phyloP scores from a whole-genome alignment of 352 stramenopile species.

The Pythium grandisporangium region DNA sequence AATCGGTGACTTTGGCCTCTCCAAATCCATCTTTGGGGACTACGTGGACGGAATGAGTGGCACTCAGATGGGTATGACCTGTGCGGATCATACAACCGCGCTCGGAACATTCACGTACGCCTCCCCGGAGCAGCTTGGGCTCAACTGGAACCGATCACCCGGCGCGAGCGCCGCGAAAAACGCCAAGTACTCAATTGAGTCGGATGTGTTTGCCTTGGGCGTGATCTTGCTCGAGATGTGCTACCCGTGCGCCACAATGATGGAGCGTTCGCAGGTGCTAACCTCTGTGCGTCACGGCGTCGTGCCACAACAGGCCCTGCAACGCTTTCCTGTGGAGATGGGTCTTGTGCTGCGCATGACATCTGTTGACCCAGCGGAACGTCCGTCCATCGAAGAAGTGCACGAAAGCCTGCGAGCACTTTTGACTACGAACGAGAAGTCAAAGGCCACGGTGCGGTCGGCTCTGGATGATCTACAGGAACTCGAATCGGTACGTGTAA shows the following conservation, averaged over 20 bases:
- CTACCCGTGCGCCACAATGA: constrained; percentile 77
- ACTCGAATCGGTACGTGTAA: constrained; percentile 26
- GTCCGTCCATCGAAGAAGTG: constrained; percentile 44
- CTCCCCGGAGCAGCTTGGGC: constrained; percentile 78
- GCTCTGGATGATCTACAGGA: constrained; percentile 60
- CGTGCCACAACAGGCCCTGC: constrained; percentile 51
- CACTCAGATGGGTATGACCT: neutral
- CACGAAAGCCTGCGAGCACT: constrained; percentile 40
- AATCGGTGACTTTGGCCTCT: constrained; percentile 27
- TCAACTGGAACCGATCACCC: constrained; percentile 35
- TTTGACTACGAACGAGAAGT: constrained; percentile 26
- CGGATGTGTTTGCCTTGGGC: constrained; percentile 76
- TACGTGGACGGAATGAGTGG: constrained; percentile 3
- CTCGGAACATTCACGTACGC: constrained; percentile 80
- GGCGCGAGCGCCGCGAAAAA: constrained; percentile 43
- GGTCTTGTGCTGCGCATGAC: constrained; percentile 71
- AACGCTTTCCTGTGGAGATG: constrained; percentile 63
- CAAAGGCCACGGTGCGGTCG: constrained; percentile 24
- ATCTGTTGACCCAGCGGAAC: constrained; percentile 54
- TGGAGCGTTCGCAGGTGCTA: constrained; percentile 79
- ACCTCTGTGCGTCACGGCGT: constrained; percentile 70
- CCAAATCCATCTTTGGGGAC: constrained; percentile 16
- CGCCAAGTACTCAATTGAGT: constrained; percentile 75
- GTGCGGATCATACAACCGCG: constrained; percentile 61
- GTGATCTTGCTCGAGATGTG: constrained; percentile 82